phyloP scores from a whole-genome alignment of 1,139 yeast genomes.

The Blastobotrys malaysiensis region DNA sequence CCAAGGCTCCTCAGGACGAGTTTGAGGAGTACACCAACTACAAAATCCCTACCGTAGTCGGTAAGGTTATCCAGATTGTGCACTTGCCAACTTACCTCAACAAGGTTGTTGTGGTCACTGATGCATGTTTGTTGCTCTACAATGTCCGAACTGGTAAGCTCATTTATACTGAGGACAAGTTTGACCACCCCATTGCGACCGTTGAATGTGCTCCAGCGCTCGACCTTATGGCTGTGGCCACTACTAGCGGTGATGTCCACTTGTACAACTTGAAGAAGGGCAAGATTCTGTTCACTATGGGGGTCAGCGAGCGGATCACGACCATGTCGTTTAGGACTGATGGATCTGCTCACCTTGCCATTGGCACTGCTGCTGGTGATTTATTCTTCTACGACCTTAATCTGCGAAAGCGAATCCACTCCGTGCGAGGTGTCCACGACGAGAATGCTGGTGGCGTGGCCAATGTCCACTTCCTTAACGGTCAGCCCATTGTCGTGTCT shows the following conservation, averaged over 20 bases:
- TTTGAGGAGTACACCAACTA: slow-evolving; percentile 65
- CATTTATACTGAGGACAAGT: slow-evolving; percentile 51
- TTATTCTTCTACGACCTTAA: slow-evolving; percentile 79
- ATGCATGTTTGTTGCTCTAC: slow-evolving; percentile 51
- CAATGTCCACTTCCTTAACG: slow-evolving; percentile 69
- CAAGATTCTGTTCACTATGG: slow-evolving; percentile 48
- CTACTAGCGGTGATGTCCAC: slow-evolving; percentile 58
- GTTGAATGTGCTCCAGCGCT: slow-evolving; percentile 82
- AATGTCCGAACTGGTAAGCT: slow-evolving; percentile 77
- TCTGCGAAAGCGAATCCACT: slow-evolving; percentile 65
- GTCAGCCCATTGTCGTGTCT: slow-evolving; percentile 89
- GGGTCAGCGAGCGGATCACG: slow-evolving; percentile 56
- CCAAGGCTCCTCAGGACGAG: slow-evolving; percentile 29
- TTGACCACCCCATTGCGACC: slow-evolving; percentile 42
- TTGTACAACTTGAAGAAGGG: slow-evolving; percentile 69
- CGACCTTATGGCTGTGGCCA: slow-evolving; percentile 77
- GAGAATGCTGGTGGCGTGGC: slow-evolving; percentile 79
- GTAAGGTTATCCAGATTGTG: slow-evolving; percentile 59
- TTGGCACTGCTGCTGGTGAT: slow-evolving; percentile 78
- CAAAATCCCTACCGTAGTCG: slow-evolving; percentile 53
- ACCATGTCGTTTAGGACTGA: slow-evolving; percentile 89
- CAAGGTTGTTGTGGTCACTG: slow-evolving; percentile 70
- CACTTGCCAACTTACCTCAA: slow-evolving; percentile 94
- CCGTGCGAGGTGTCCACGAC: slow-evolving; percentile 62
- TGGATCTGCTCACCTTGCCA: slow-evolving; percentile 77